phyloP scores from a whole-genome alignment of 768 basidiomycete species.

The Dioszegia hungarica region DNA sequence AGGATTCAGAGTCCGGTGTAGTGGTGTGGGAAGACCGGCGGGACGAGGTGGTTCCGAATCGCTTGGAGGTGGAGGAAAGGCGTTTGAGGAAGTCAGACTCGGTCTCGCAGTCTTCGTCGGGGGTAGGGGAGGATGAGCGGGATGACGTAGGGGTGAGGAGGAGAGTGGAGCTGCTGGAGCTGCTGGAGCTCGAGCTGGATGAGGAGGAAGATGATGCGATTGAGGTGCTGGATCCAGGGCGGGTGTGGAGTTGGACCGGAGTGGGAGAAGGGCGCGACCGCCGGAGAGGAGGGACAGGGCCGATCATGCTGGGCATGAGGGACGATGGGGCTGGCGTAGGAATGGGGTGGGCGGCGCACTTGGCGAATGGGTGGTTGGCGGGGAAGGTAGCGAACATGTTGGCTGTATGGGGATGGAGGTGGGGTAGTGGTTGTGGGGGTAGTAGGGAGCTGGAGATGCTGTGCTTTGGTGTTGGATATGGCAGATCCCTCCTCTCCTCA shows the following conservation, averaged over 20 bases:
- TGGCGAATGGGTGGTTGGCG: background rate
- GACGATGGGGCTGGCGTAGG: background rate
- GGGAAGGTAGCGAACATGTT: background rate
- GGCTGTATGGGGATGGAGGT: background rate
- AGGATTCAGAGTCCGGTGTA: background rate
- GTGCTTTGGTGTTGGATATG: background rate
- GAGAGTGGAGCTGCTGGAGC: background rate
- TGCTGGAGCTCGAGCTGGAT: background rate
- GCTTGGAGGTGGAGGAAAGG: slow-evolving; percentile 1
- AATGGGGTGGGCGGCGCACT: background rate
- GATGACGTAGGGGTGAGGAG: slow-evolving; percentile 1
- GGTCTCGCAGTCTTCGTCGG: background rate
- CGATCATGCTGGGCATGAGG: background rate
- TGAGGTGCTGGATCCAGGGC: background rate
- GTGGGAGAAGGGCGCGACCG: background rate
- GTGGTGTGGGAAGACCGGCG: background rate
- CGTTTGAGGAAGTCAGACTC: background rate
- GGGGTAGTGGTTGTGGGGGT: background rate
- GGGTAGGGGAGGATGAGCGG: background rate
- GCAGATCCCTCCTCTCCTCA: background rate
- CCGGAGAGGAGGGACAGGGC: slow-evolving; percentile 1
- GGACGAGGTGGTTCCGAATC: background rate
- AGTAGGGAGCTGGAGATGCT: background rate
- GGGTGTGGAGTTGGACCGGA: background rate
- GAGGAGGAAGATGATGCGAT: background rate